Evolutionary conservation across 2,329 filamentous ascomycete species (phyloP).

Genomic region (Apiospora saccharicola): DNA sequence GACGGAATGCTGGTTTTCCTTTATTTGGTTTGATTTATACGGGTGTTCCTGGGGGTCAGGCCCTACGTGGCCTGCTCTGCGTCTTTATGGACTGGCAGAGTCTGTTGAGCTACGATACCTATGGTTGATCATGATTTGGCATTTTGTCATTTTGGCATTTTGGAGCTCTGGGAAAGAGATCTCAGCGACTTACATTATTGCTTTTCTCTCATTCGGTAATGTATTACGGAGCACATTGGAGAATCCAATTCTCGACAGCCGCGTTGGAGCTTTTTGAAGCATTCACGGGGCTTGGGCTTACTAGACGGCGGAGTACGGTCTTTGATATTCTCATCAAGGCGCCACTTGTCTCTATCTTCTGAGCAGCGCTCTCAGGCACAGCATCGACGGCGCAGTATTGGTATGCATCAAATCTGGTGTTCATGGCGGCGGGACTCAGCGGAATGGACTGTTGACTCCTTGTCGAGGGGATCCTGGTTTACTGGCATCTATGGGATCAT

Average conservation of each 20-base stretch:
- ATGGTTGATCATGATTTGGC: constrained; percentile 25
- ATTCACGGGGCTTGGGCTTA: constrained; percentile 4
- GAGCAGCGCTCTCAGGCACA: constrained; percentile 14
- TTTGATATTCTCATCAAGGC: constrained; percentile 9
- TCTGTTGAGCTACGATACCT: constrained; percentile 23
- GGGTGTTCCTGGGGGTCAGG: constrained; percentile 14
- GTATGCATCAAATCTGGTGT: constrained; percentile 19
- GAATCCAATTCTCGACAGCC: constrained; percentile 14
- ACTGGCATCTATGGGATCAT: constrained; percentile 22
- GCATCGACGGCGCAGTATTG: constrained; percentile 20
- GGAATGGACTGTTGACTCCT: constrained; percentile 6
- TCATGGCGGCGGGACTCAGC: constrained; percentile 14
- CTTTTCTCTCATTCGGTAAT: constrained; percentile 29
- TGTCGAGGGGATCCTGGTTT: constrained; percentile 13
- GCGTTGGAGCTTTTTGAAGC: background rate
- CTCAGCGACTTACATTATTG: constrained; percentile 24
- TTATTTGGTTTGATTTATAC: constrained; percentile 22
- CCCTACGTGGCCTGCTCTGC: constrained; percentile 14
- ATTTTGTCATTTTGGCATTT: constrained; percentile 28
- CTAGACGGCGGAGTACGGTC: constrained; percentile 14
- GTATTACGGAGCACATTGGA: constrained; percentile 30
- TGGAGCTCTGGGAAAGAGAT: constrained; percentile 27
- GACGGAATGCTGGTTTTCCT: constrained; percentile 26
- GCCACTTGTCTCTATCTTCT: constrained; percentile 19
- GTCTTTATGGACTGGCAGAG: constrained; percentile 19